phyloP scores from a whole-genome alignment of 352 stramenopile species.

The Chrysophaeum taylorii region DNA sequence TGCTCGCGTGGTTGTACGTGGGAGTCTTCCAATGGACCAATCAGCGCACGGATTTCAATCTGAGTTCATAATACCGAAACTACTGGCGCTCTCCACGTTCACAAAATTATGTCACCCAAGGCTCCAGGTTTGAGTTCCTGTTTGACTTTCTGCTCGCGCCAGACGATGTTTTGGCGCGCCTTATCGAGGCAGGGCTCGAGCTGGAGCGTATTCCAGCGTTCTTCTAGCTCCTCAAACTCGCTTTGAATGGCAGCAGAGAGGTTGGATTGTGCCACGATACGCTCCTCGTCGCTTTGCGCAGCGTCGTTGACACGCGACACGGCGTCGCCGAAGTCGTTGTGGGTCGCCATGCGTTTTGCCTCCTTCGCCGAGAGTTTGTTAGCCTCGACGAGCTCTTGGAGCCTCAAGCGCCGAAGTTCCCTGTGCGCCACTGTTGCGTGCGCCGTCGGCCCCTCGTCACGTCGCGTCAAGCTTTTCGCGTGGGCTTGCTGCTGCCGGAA shows the following conservation, averaged over 20 bases:
- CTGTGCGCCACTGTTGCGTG: not conserved
- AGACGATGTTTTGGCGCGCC: not conserved
- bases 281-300: slow-evolving; percentile 5
- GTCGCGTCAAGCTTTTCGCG: slow-evolving; percentile 13
- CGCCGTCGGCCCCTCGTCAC: slow-evolving; percentile 7
- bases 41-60: too few relatives aligned
- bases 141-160: slow-evolving; percentile 5
- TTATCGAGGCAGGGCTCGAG: not conserved
- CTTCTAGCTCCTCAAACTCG: slow-evolving; percentile 26
- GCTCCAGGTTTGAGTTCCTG: too few relatives aligned
- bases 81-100: too few relatives aligned
- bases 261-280: slow-evolving; percentile 13
- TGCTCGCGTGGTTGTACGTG: too few relatives aligned
- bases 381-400: slow-evolving; percentile 18
- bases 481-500: slow-evolving; percentile 22
- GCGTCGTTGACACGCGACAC: slow-evolving; percentile 8
- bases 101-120: too few relatives aligned
- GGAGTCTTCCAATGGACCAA: too few relatives aligned
- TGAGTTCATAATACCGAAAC: too few relatives aligned
- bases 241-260: slow-evolving; percentile 15
- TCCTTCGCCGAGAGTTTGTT: not conserved
- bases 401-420: not conserved
- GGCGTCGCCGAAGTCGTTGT: slow-evolving; percentile 8
- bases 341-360: slow-evolving; percentile 6
- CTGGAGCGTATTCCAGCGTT: slow-evolving; percentile 17